Base-by-base conservation (phyloP, 225 moss, liverwort and hornwort species). In the Ulota crispa region DNA sequence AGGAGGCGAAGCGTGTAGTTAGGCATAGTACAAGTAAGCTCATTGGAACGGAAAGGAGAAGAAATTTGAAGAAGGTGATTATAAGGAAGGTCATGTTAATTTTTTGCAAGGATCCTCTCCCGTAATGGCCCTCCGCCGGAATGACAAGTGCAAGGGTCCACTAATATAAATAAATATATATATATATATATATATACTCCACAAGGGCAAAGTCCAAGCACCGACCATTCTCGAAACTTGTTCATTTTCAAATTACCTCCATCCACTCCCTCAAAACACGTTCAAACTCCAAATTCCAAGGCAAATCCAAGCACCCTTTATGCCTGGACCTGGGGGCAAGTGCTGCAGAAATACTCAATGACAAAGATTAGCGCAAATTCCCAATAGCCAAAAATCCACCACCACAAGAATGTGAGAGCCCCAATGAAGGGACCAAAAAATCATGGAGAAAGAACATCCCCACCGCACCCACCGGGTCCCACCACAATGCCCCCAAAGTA, bases 401-500 rank as follows among this genome's bases (percentile, higher is more conserved):
- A 36, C 50, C 39, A 6, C 55, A 1, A 68, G 83, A 86, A 86
- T 86, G 83, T 76, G 76, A 65, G 75, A 76, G 76, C 65, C 75
- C 83, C 86, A 60, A 83, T 1, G 50, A 42, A 62, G 64, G 24
- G 39, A 80, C 70, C 81, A 73, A 47, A 23, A 63, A 76, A 83
- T 80, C 71, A 64, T 42, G 50, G 52, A 68, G 42, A 62, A 28
- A 5, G 52, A 73, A 39, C 59, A 28, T 5, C 23, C 14, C 6
- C 13, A 6, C 5, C 54, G 2, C 12, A 0, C 1, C 0, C 0
- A 24, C 47, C 15, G 5, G 47, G 41, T 7, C 31, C 45, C 45
- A 45, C 72, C 37, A 23, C 20, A 1, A 5, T 10, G 23, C n/a
- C 10, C 4, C 32, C 27, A 47, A 47, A 53, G 32, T 21, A 55